Base-by-base conservation (phyloP, 768 basidiomycete genomes). In the Paxillus involutus region DNA sequence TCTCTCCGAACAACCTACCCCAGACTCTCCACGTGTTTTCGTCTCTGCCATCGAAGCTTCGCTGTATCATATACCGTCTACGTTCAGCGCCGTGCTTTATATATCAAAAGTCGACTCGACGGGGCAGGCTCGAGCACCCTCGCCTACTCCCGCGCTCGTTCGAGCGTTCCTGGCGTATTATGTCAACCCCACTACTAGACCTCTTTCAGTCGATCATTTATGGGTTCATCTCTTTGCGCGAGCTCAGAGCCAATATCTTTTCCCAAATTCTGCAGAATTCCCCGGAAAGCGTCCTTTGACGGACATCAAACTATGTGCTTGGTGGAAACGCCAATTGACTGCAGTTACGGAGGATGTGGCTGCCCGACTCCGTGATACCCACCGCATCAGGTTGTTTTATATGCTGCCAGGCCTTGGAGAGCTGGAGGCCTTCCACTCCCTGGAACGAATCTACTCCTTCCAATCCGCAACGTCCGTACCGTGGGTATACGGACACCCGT, bases 31-130 rank as follows among this genome's bases (percentile, higher is more conserved):
- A 4, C 79, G 80, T 21, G 76, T 91, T 1, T 76, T 94, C 49
- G 84, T 91, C 32, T 78, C 85, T 4, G 94, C 82, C n/a, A 78
- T 97, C 55, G 91, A 95, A 67, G 89, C 84, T 0, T 78, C 71
- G 37, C 69, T 94, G 26, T 95, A 92, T 77, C 80, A 81, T 45
- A 65, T 95, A 47, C 88, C 91, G 3, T 59, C 81, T 4, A 87
- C 90, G 2, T 76, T 77, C 2, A 81, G 81, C 51, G 84, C 84
- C 3, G 80, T 98, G 33, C 70, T 98, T 32, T 97, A 98, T 69
- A 78, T 99, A 48, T 91, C 91, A 46, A 99, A 99, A 73, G 86
- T 97, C 49, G 97, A 99, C 69, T 85, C 94, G 11, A 92, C 95
- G 0, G 95, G 95, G 0, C 86, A 94, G 67, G 80, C 77, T 9